Percentiles rank a stretch among this genome's conserved stretches.
phyloP scores from a whole-genome alignment of 495 filamentous ascomycete genomes.

The Lentithecium fluviatile region DNA sequence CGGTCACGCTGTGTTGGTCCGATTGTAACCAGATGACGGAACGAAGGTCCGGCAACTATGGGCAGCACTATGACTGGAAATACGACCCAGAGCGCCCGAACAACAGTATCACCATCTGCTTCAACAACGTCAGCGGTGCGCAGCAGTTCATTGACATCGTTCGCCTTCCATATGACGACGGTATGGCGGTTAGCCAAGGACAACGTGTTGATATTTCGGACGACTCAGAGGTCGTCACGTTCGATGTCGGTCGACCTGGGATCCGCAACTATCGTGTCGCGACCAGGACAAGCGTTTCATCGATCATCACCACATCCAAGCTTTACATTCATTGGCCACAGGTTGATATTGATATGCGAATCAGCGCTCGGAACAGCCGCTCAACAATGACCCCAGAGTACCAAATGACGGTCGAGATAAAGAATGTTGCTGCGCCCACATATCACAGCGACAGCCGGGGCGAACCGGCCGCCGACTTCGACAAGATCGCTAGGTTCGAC shows the following conservation, averaged over 20 bases:
- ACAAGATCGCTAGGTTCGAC: slow-evolving; percentile 8
- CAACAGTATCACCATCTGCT: slow-evolving; percentile 11
- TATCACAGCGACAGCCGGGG: slow-evolving; percentile 16
- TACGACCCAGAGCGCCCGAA: slow-evolving; percentile 16
- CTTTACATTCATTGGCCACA: slow-evolving; percentile 19
- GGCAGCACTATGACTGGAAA: slow-evolving; percentile 18
- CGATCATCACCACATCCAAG: slow-evolving; percentile 3
- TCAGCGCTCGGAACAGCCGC: neutral
- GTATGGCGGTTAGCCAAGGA: slow-evolving; percentile 5
- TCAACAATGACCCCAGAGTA: neutral
- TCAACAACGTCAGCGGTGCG: slow-evolving; percentile 1
- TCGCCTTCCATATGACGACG: slow-evolving; percentile 20
- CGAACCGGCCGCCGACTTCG: slow-evolving; percentile 9
- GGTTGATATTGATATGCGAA: slow-evolving; percentile 13
- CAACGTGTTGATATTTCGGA: slow-evolving; percentile 1
- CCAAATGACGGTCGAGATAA: slow-evolving; percentile 5
- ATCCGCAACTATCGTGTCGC: slow-evolving; percentile 12
- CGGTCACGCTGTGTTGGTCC: slow-evolving; percentile 24
- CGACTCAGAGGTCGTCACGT: slow-evolving; percentile 5
- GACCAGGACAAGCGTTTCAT: neutral
- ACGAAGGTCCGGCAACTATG: neutral
- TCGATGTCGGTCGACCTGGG: slow-evolving; percentile 9
- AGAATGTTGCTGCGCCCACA: slow-evolving; percentile 11
- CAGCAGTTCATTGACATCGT: slow-evolving; percentile 9
- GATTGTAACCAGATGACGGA: slow-evolving; percentile 28